A percentile compares a stretch with the other conserved stretches of the same genome.
phyloP scores from a whole-genome alignment of 2,329 filamentous ascomycete genomes.

The Aspergillus fischeri region DNA sequence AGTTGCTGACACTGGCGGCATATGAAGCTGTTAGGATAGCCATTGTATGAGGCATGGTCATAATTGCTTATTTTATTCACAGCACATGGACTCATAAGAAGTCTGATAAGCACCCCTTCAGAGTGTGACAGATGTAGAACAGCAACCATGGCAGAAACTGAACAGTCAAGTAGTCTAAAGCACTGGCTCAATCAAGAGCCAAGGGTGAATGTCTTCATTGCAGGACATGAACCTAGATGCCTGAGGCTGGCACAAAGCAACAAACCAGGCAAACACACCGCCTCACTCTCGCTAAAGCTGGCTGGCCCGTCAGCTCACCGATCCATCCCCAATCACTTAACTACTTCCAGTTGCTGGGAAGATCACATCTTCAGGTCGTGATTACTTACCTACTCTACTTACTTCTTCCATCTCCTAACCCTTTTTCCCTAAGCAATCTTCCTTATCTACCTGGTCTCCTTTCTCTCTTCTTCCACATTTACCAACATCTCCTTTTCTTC shows the following conservation, averaged over 20 bases:
- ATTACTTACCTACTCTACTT: conserved; percentile 5
- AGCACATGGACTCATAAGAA: neutral
- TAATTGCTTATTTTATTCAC: neutral
- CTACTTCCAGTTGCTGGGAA: conserved; percentile 13
- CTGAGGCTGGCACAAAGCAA: conserved; percentile 8
- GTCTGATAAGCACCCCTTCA: neutral
- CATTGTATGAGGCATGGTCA: neutral
- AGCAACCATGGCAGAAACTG: neutral
- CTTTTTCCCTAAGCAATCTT: conserved; percentile 3
- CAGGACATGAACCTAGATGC: conserved; percentile 1
- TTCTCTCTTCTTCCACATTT: conserved; percentile 8
- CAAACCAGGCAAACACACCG: conserved; percentile 19
- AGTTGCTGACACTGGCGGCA: neutral
- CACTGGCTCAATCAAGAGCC: neutral
- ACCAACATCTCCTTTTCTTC: conserved; percentile 17
- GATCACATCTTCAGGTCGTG: conserved; percentile 20
- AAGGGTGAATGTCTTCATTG: neutral
- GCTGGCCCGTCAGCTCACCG: conserved; percentile 24
- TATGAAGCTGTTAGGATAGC: neutral
- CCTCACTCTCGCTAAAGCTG: conserved; percentile 22
- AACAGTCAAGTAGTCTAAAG: too few relatives aligned
- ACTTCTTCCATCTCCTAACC: neutral
- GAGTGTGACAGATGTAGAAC: neutral
- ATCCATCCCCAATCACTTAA: conserved; percentile 14
- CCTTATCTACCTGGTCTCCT: conserved; percentile 8